These are phyloP conservation scores for Arthonia radiata DNA, from an alignment of 495 filamentous ascomycete species.

Conservation along the genomic window DNA sequence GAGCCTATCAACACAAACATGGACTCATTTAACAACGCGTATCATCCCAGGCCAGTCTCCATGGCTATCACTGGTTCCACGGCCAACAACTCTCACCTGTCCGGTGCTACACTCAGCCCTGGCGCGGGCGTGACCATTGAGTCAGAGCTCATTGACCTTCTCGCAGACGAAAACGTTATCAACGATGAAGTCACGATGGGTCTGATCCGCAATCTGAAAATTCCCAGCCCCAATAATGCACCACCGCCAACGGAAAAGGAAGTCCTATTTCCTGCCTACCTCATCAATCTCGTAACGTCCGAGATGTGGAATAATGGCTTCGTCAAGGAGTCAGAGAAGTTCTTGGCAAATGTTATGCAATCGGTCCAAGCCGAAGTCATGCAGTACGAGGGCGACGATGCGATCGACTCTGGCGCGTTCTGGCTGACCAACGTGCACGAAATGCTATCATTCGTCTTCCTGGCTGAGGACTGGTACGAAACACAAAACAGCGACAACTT, in stretches of 20 bases:
- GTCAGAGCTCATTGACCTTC: conserved; percentile 71
- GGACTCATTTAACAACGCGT: conserved; percentile 71
- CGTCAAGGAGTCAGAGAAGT: conserved; percentile 97
- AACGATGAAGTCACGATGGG: conserved; percentile 94
- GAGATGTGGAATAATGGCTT: conserved; percentile 99
- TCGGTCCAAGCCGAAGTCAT: conserved; percentile 98
- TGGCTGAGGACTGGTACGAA: conserved; percentile 99
- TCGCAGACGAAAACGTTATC: conserved; percentile 82
- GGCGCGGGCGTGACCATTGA: conserved; percentile 40
- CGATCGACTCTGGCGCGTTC: conserved; percentile 91
- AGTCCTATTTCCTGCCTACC: conserved; percentile 90
- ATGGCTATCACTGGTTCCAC: conserved; percentile 56
- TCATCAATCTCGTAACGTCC: conserved; percentile 96
- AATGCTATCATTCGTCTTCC: conserved; percentile 98
- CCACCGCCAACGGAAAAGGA: conserved; percentile 92
- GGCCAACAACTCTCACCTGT: conserved; percentile 35
- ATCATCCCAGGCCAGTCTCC: conserved; percentile 83
- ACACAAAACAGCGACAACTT: conserved; percentile 98
- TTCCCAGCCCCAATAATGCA: conserved; percentile 57
- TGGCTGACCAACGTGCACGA: conserved; percentile 99
- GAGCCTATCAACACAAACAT: conserved; percentile 39
- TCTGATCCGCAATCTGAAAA: conserved; percentile 86
- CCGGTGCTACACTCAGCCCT: conserved; percentile 48
- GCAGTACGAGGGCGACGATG: conserved; percentile 93
- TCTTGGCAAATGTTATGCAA: conserved; percentile 98